phyloP scores from a whole-genome alignment of 495 filamentous ascomycete species.

The Choiromyces venosus region DNA sequence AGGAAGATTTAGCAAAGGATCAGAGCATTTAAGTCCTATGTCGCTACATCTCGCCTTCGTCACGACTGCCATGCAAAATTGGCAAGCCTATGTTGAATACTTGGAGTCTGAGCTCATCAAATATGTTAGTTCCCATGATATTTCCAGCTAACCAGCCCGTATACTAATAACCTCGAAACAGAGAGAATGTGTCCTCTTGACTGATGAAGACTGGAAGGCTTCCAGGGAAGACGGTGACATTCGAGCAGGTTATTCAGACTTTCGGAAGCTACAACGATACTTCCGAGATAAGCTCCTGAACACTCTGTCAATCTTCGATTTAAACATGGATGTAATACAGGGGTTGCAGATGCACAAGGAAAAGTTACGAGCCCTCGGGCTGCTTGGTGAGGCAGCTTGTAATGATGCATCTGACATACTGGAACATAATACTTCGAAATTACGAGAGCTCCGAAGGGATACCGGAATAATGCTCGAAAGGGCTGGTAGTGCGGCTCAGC shows the following conservation, averaged over 20 bases:
- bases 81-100: constrained; percentile 9
- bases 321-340: constrained; percentile 8
- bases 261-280: constrained; percentile 8
- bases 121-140: background rate
- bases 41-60: constrained; percentile 13
- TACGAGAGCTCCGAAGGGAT: constrained; percentile 4
- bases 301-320: constrained; percentile 5
- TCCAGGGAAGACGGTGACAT: constrained; percentile 1
- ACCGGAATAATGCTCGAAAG: constrained; percentile 3
- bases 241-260: constrained; percentile 9
- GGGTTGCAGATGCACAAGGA: constrained; percentile 2
- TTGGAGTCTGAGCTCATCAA: constrained; percentile 11
- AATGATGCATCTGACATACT: constrained; percentile 7
- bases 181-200: constrained; percentile 8
- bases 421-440: background rate
- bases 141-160: background rate
- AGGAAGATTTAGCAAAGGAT: constrained; percentile 5
- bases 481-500: background rate
- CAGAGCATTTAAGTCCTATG: background rate
- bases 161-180: constrained; percentile 2
- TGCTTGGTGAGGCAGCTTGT: background rate
- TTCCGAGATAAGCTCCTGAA: constrained; percentile 16
- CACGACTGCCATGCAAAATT: constrained; percentile 9
- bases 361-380: background rate
- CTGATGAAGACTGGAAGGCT: constrained; percentile 7